Conservation (phyloP, 371 early-diverging fungal species). For the Lichtheimia ornata region DNA sequence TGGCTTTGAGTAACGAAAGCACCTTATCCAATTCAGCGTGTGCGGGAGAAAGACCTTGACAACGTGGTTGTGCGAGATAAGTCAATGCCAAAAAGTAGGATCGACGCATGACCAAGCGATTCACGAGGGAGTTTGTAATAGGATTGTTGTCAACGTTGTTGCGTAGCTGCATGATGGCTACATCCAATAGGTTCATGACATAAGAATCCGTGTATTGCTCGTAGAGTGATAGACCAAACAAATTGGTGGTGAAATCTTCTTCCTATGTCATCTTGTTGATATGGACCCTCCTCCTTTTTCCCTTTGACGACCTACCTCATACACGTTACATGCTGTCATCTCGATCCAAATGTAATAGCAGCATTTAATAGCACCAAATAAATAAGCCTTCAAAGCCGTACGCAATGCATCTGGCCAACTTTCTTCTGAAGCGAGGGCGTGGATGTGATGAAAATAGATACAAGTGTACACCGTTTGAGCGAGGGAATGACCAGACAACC, state of each 20-base stretch:
- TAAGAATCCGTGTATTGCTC: conserved; percentile 50
- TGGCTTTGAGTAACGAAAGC: conserved; percentile 6
- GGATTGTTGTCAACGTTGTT: background rate
- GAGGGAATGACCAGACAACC: conserved; percentile 74
- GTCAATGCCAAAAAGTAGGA: conserved; percentile 32
- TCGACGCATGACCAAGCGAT: conserved; percentile 32
- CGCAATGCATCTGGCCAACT: conserved; percentile 29
- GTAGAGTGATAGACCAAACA: conserved; percentile 61
- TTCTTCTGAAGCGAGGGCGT: conserved; percentile 34
- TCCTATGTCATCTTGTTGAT: conserved; percentile 34
- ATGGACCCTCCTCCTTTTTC: too few species aligned
- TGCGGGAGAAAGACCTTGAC: conserved; percentile 29
- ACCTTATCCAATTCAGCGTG: conserved; percentile 25
- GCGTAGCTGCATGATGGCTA: conserved; percentile 20
- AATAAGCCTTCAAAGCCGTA: conserved; percentile 52
- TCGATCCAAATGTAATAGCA: conserved; percentile 62
- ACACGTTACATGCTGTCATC: conserved; percentile 64
- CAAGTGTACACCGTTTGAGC: conserved; percentile 77
- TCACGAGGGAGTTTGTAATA: conserved; percentile 17
- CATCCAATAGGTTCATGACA: conserved; percentile 52
- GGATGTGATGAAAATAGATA: conserved; percentile 60
- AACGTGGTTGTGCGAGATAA: conserved; percentile 35
- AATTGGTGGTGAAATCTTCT: conserved; percentile 72
- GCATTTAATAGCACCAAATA: conserved; percentile 56
- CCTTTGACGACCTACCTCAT: conserved; percentile 40